Percentiles rank a stretch among this genome's conserved stretches.
These are phyloP conservation scores for Physcomitrellopsis africana DNA, from an alignment of 225 moss, liverwort and hornwort species.

Conservation along the genomic window DNA sequence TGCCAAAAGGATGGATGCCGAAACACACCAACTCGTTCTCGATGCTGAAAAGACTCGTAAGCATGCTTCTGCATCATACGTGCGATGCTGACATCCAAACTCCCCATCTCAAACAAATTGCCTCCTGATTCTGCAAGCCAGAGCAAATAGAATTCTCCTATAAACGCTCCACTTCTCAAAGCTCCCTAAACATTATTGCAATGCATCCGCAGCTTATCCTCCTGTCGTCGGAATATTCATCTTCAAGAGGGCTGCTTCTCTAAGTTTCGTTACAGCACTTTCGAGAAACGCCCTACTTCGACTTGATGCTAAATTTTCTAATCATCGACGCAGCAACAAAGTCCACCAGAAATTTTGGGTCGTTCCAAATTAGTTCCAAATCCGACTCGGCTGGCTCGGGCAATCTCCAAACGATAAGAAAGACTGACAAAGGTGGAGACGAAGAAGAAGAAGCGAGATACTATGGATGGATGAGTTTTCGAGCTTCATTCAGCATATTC, in stretches of 20 bases:
- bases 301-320: no score
- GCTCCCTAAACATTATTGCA: background rate
- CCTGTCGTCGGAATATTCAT: background rate
- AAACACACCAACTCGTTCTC: constrained; percentile 62
- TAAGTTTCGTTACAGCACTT: background rate
- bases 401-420: no score
- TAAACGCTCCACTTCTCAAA: constrained; percentile 12
- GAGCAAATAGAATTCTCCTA: background rate
- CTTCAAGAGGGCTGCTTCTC: background rate
- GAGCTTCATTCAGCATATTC: background rate
- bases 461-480: background rate
- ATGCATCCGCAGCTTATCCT: background rate
- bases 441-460: background rate
- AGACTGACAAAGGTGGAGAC: no score
- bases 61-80: constrained; percentile 73
- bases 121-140: background rate
- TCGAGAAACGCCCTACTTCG: background rate
- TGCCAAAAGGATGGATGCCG: background rate
- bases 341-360: background rate
- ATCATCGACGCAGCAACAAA: no score
- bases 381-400: no score
- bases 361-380: no score
- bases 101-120: constrained; percentile 40
- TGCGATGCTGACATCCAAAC: constrained; percentile 69
- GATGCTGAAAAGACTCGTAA: constrained; percentile 49